Conservation (phyloP, 306 rosid genomes). For the Phaseolus lunatus region DNA sequence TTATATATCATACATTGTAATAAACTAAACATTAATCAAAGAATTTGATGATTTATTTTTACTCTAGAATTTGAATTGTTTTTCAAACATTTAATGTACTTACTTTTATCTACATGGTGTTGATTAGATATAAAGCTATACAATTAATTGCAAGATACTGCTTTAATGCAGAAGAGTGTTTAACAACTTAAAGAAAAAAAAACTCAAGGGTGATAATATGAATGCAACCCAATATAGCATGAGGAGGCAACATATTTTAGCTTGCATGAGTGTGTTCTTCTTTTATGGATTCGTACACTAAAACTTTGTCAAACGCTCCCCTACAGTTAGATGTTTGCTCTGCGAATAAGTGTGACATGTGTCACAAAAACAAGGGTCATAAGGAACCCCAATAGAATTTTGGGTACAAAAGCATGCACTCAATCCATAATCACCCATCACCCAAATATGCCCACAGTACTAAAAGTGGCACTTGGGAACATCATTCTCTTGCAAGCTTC, state of each 20-base stretch:
- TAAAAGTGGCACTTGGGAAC: slow-evolving; percentile 43
- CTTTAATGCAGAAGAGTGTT: not conserved
- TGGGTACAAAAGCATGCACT: slow-evolving; percentile 45
- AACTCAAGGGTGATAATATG: not conserved
- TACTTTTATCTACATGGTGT: no score
- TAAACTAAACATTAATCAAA: no score
- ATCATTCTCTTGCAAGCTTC: slow-evolving; percentile 48
- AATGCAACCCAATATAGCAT: not conserved
- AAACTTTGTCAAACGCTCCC: slow-evolving; percentile 44
- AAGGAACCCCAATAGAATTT: slow-evolving; percentile 40
- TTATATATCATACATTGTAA: no score
- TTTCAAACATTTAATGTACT: no score
- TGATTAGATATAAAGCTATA: no score
- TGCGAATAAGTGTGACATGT: slow-evolving; percentile 38
- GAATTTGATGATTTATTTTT: no score
- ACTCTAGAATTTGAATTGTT: no score
- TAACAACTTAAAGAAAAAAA: not conserved
- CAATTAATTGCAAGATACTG: no score
- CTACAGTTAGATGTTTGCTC: slow-evolving; percentile 21
- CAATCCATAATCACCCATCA: slow-evolving; percentile 27
- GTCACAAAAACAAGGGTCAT: slow-evolving; percentile 33
- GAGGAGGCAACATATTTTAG: not conserved
- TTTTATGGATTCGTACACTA: slow-evolving; percentile 52
- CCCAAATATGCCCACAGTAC: slow-evolving; percentile 40
- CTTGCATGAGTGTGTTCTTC: slow-evolving; percentile 21